Conservation (phyloP, 169 alveolate species). For the Plasmodium blacklocki region DNA sequence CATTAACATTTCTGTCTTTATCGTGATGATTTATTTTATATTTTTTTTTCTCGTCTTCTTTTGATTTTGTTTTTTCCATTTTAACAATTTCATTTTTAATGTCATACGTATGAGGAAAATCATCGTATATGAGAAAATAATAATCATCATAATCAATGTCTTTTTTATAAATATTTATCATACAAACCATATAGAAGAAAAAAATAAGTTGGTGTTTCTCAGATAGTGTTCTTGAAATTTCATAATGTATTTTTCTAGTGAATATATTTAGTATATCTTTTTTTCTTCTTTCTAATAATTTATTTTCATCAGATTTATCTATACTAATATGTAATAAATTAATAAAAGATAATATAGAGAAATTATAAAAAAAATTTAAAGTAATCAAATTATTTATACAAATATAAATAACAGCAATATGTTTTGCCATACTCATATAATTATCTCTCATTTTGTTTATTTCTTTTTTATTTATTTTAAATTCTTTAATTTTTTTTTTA, state of each 20-base stretch:
- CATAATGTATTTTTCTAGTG: slow-evolving; percentile 54
- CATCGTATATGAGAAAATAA: slow-evolving; percentile 42
- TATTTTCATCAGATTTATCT: slow-evolving; percentile 73
- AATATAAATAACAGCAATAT: slow-evolving; percentile 46
- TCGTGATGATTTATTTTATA: not conserved
- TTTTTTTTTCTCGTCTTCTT: not conserved
- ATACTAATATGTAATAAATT: slow-evolving; percentile 46
- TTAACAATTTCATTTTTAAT: slow-evolving; percentile 38
- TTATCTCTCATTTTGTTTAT: slow-evolving; percentile 59
- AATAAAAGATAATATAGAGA: slow-evolving; percentile 53
- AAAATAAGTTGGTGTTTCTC: slow-evolving; percentile 71
- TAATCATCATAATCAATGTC: slow-evolving; percentile 72
- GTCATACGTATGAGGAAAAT: slow-evolving; percentile 10
- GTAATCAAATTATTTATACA: slow-evolving; percentile 34
- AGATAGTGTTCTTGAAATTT: slow-evolving; percentile 57
- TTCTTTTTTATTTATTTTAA: slow-evolving; percentile 68
- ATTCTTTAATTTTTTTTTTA: slow-evolving; percentile 76
- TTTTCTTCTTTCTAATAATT: slow-evolving; percentile 65
- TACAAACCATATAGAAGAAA: slow-evolving; percentile 65
- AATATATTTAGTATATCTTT: slow-evolving; percentile 65
- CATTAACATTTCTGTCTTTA: not conserved
- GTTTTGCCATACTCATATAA: slow-evolving; percentile 62
- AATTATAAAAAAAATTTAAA: slow-evolving; percentile 47
- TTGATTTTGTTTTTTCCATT: slow-evolving; percentile 5
- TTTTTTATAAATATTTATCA: slow-evolving; percentile 60